Evolutionary conservation across 441 rosid species (phyloP), one percentile per base, ranked within the genome.

Genomic region (Arabidopsis hybrid): DNA sequence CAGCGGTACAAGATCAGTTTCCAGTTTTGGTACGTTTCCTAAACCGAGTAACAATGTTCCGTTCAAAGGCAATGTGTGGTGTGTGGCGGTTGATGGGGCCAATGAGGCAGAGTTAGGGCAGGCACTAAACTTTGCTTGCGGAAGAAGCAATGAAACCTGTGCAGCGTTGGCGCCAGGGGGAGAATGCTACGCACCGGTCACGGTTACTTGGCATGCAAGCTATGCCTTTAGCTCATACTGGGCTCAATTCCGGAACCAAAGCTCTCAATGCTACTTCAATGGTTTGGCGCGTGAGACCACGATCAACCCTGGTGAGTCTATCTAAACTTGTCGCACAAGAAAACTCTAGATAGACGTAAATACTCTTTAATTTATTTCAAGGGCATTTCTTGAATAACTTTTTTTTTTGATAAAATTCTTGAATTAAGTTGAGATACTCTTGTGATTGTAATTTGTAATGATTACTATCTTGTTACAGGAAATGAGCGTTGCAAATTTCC

Each of bases 191-290:
- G 83, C 84, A 18, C 96, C 96, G 0, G 60, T 85, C 2, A 84
- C 90, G 0, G 12, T 82, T 13, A 26, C 14, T 62, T 76, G 81
- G 90, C 95, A 87, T 8, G 88, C 97, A 5, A 90, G 88, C 68
- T 94, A 85, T 14, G 98, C 97, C 1, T 85, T 94, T 68, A 91
- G 93, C 78, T 85, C 97, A 0, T 87, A 90, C 52, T 90, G 96
- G 97, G 83, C 96, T 7, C 77, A 79, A 72, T 87, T 84, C 49
- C 78, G 88, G 69, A 85, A 61, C 57, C 73, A 42, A 40, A 92
- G 88, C 9, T 90, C 82, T 21, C 75, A 53, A 43, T 94, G 97
- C 82, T 82, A 79, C 84, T 90, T 91, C 76, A 77, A 85, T 81
- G 97, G 98, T 40, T 79, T 90, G 46, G 93, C 96, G 2, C 74